phyloP scores from a whole-genome alignment of 139 green algal species.

The Diplosphaera chodatii region DNA sequence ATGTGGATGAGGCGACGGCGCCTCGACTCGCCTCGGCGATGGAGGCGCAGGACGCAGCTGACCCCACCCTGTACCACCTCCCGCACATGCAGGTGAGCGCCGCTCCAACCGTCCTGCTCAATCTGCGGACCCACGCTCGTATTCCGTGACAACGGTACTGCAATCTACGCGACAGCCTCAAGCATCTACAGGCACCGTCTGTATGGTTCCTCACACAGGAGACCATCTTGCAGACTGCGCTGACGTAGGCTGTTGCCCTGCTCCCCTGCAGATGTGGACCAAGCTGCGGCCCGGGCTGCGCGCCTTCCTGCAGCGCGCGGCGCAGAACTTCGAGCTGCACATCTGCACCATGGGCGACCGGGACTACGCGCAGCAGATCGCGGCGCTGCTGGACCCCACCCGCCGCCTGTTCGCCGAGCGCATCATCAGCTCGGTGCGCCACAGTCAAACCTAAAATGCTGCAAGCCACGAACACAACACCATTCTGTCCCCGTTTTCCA shows the following conservation, averaged over 20 bases:
- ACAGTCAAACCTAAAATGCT: no score
- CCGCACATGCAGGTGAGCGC: conserved; percentile 4
- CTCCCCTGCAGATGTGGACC: conserved; percentile 81
- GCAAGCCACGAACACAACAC: no score
- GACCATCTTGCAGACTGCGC: no score
- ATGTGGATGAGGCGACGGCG: conserved; percentile 12
- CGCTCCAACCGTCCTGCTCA: no score
- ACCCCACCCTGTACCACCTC: conserved; percentile 3
- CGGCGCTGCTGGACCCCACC: conserved; percentile 69
- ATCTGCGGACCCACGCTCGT: no score
- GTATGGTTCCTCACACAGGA: no score
- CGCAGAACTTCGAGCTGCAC: conserved; percentile 71
- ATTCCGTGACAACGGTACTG: no score
- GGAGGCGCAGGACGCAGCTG: conserved; percentile 4
- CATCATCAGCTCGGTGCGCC: no score
- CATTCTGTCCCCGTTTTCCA: no score
- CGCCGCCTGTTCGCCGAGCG: conserved; percentile 58
- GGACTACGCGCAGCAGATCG: conserved; percentile 83
- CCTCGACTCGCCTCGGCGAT: background rate
- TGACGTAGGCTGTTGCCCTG: no score
- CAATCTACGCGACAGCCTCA: no score
- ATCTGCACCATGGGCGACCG: conserved; percentile 96
- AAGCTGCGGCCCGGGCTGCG: conserved; percentile 81
- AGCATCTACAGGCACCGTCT: no score
- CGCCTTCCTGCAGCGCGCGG: conserved; percentile 47